Evolutionary conservation across 2,329 filamentous ascomycete species (phyloP).

Genomic region (Sphaerostilbella broomeana): DNA sequence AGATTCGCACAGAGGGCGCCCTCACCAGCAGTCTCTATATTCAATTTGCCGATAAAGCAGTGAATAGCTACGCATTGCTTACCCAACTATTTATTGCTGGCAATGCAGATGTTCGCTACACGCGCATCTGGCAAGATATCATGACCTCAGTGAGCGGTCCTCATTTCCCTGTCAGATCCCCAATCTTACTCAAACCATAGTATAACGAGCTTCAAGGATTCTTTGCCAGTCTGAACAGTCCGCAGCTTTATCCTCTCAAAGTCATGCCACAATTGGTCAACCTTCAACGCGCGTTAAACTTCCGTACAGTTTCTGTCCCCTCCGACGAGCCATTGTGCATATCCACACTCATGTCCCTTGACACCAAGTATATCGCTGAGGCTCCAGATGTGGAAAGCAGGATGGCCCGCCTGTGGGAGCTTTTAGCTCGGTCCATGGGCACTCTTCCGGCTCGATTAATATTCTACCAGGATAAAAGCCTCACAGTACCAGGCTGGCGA

Average conservation of each 20-base stretch:
- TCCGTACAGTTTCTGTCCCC: constrained; percentile 24
- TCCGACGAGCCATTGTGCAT: constrained; percentile 26
- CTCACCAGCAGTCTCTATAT: constrained; percentile 26
- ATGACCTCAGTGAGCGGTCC: constrained; percentile 13
- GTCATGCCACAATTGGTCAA: constrained; percentile 10
- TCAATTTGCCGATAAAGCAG: constrained; percentile 26
- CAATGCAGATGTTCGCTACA: constrained; percentile 12
- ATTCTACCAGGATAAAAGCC: constrained; percentile 19
- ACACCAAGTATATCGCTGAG: constrained; percentile 16
- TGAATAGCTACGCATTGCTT: constrained; percentile 14
- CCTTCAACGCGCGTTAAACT: constrained; percentile 22
- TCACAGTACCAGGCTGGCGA: constrained; percentile 20
- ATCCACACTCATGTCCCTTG: constrained; percentile 21
- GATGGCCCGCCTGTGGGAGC: constrained; percentile 21
- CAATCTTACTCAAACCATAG: constrained; percentile 5
- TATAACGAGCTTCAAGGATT: constrained; percentile 16
- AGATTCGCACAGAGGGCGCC: constrained; percentile 23
- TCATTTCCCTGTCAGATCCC: not conserved
- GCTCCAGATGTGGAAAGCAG: constrained; percentile 13
- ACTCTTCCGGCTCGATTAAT: constrained; percentile 19
- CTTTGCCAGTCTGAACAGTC: not conserved
- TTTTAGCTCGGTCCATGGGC: constrained; percentile 13
- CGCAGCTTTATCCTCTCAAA: not conserved
- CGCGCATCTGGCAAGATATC: constrained; percentile 19
- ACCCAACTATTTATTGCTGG: constrained; percentile 12